Base-by-base conservation (phyloP, 2,329 filamentous ascomycete genomes). In the Aspergillus sp. region DNA sequence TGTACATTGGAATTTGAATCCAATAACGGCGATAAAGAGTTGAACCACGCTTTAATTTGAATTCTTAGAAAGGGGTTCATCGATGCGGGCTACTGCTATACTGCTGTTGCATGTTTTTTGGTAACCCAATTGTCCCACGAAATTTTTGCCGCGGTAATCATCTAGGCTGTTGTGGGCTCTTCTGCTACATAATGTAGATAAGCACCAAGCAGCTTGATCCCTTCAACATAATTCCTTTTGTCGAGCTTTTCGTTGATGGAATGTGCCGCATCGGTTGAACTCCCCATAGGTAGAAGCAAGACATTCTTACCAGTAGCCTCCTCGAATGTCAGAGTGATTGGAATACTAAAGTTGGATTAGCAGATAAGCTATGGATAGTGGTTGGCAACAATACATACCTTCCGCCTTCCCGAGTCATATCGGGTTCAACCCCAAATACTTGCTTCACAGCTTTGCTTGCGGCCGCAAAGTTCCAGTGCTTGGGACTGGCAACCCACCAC, bases 211-310 rank as follows among this genome's bases (percentile, higher is more conserved):
- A 99, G 79, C 85, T 99, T 99, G 68, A 90, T 97, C 49, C 95
- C 95, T 81, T 99, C 92, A 70, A 99, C 96, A 76, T 99, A 99
- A 79, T 99, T 99, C 72, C 85, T 86, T 84, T 90, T 92, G 77
- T 99, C 95, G 57, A 99, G 82, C 84, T 96, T 97, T 85, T 98
- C 95, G 75, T 99, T 99, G 78, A 97, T 96, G 35, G 91, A 96
- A 79, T 99, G 95, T 7, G 95, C 95, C 43, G 90, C 93, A 74
- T 98, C 95, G 1, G 93, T 99, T 44, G 90, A 96, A 81, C 90
- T 96, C 46, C 95, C 95, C 95, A 99, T 98, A 33, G 95, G 95
- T 66, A 99, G 79, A 64, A 99, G 81, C 57, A 99, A 80, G 43
- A 98, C 93, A 71, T 98, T 99, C 88, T 99, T 99, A 71, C 93